Evolutionary conservation across 1,139 yeast genomes (phyloP).

Genomic region (Diutina sp.): DNA sequence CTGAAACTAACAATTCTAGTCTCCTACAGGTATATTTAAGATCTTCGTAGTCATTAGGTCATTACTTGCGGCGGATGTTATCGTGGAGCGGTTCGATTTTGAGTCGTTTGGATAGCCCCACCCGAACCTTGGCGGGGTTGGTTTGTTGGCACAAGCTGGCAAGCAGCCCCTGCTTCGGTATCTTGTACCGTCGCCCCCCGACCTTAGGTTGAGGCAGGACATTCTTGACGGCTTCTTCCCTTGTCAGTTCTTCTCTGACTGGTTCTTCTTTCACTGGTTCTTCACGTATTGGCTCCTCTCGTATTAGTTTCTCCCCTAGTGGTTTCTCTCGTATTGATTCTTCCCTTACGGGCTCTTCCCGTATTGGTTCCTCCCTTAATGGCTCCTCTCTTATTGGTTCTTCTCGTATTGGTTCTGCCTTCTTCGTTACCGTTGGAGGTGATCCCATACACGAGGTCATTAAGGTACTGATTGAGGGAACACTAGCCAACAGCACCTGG

Average conservation of each 20-base stretch:
- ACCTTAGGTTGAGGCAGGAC: background rate
- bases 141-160: background rate
- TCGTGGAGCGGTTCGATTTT: conserved; percentile 1
- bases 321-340: too few relatives aligned
- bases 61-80: background rate
- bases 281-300: background rate
- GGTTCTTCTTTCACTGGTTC: background rate
- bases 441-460: background rate
- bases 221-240: background rate
- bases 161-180: background rate
- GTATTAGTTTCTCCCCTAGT: background rate
- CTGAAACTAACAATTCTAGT: background rate
- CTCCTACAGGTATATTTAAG: background rate
- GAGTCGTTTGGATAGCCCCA: background rate
- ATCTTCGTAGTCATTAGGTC: background rate
- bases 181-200: too few relatives aligned
- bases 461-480: background rate
- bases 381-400: background rate
- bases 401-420: background rate
- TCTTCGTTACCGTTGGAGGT: background rate
- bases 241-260: background rate
- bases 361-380: background rate
- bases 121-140: background rate
- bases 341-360: too few relatives aligned
- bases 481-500: background rate